These are phyloP conservation scores for Cerrena zonata DNA, from an alignment of 1,284 basidiomycete genomes.

Conservation along the genomic window DNA sequence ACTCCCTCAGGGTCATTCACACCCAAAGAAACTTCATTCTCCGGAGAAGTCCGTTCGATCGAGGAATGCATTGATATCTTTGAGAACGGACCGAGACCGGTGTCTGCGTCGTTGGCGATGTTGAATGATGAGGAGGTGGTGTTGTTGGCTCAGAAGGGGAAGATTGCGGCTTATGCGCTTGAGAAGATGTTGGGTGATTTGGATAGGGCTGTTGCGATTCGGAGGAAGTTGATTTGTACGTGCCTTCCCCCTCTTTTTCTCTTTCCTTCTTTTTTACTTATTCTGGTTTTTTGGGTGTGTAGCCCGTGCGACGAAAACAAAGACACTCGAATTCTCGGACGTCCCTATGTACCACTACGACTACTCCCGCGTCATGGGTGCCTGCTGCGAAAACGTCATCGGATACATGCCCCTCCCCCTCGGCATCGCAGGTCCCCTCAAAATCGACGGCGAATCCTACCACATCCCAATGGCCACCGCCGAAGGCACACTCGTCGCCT, in stretches of 20 bases:
- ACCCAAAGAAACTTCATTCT: constrained; percentile 1
- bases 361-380: constrained; percentile 90
- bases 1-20: neutral
- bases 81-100: constrained; percentile 74
- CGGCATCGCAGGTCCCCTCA: constrained; percentile 93
- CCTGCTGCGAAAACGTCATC: constrained; percentile 98
- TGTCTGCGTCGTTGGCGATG: constrained; percentile 46
- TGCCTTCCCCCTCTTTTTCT: constrained; percentile 17
- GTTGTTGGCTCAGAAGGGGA: constrained; percentile 83
- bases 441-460: constrained; percentile 79
- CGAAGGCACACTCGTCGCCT: constrained; percentile 96
- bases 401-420: constrained; percentile 96
- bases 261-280: constrained; percentile 11
- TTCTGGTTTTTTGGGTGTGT: constrained; percentile 3
- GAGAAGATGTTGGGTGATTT: constrained; percentile 89
- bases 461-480: constrained; percentile 99
- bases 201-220: constrained; percentile 82
- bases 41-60: constrained; percentile 44
- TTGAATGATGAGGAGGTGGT: constrained; percentile 93
- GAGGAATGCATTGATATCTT: constrained; percentile 84
- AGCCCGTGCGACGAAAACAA: constrained; percentile 83
- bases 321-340: constrained; percentile 79
- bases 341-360: constrained; percentile 87
- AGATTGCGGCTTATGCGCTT: constrained; percentile 88
- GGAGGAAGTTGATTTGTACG: constrained; percentile 87